phyloP scores from a whole-genome alignment of 352 stramenopile genomes.

The Thalassiosira hispida region DNA sequence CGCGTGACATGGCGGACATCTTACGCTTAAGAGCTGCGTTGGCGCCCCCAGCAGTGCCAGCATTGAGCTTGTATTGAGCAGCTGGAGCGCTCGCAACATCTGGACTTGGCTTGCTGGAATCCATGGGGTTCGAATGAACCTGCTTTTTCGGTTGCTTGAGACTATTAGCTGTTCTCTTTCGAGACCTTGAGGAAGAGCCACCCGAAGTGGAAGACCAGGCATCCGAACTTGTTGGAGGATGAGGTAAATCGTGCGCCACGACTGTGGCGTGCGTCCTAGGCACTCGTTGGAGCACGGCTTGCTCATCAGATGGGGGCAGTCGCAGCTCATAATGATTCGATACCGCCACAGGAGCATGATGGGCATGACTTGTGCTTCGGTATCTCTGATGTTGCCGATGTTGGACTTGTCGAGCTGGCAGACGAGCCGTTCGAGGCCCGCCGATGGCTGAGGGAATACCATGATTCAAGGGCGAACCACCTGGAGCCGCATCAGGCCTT shows the following conservation, averaged over 20 bases:
- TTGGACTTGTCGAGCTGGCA: background rate
- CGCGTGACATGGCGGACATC: slow-evolving; percentile 15
- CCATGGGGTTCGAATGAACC: background rate
- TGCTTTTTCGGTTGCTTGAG: background rate
- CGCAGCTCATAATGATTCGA: slow-evolving; percentile 18
- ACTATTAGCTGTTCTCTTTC: slow-evolving; percentile 14
- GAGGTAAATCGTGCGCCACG: slow-evolving; percentile 33
- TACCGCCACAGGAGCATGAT: background rate
- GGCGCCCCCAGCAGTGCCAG: background rate
- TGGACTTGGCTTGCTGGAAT: background rate
- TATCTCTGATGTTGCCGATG: background rate
- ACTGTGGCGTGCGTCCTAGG: slow-evolving; percentile 41
- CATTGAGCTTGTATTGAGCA: background rate
- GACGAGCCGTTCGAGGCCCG: slow-evolving; percentile 1
- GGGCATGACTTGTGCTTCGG: background rate
- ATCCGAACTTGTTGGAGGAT: slow-evolving; percentile 35
- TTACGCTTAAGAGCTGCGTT: slow-evolving; percentile 25
- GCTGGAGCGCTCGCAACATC: background rate
- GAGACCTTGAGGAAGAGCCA: slow-evolving; percentile 28
- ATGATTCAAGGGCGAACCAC: slow-evolving; percentile 6
- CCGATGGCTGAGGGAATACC: slow-evolving; percentile 25
- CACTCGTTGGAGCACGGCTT: slow-evolving; percentile 27
- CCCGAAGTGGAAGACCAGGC: slow-evolving; percentile 37
- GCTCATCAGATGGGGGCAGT: slow-evolving; percentile 24
- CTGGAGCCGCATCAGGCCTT: background rate